Evolutionary conservation across 2,329 filamentous ascomycete species (phyloP).

Genomic region (Capronia coronata): DNA sequence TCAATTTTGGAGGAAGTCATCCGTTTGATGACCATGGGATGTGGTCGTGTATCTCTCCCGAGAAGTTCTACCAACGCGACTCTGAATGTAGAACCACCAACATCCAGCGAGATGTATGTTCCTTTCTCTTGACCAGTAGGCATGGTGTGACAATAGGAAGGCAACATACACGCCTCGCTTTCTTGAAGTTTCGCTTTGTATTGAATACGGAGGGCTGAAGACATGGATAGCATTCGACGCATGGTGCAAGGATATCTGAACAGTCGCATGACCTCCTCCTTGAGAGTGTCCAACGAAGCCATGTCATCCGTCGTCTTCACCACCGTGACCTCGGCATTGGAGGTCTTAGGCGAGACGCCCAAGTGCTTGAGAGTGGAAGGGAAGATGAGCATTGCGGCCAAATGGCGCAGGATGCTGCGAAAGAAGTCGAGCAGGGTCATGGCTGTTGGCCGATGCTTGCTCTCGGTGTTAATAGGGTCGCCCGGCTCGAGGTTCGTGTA

Average conservation of each 20-base stretch:
- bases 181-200: slow-evolving; percentile 50
- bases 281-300: slow-evolving; percentile 33
- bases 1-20: slow-evolving; percentile 53
- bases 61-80: slow-evolving; percentile 54
- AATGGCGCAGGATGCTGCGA: slow-evolving; percentile 25
- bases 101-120: slow-evolving; percentile 56
- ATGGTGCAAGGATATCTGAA: slow-evolving; percentile 33
- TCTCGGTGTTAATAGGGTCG: background rate
- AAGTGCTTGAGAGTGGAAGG: slow-evolving; percentile 30
- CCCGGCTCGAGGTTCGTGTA: slow-evolving; percentile 2
- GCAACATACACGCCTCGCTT: slow-evolving; percentile 58
- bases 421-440: slow-evolving; percentile 26
- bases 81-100: slow-evolving; percentile 61
- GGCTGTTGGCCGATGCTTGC: background rate
- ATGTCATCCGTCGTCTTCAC: slow-evolving; percentile 15
- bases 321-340: slow-evolving; percentile 17
- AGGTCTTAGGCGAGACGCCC: slow-evolving; percentile 17
- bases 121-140: slow-evolving; percentile 55
- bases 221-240: slow-evolving; percentile 38
- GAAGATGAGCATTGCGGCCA: slow-evolving; percentile 39
- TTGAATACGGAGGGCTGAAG: slow-evolving; percentile 43
- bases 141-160: slow-evolving; percentile 57
- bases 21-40: slow-evolving; percentile 48
- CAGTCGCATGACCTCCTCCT: slow-evolving; percentile 32
- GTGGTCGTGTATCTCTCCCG: slow-evolving; percentile 41